These are phyloP conservation scores for Thraustotheca clavata DNA, from an alignment of 352 stramenopile genomes.

Conservation along the genomic window DNA sequence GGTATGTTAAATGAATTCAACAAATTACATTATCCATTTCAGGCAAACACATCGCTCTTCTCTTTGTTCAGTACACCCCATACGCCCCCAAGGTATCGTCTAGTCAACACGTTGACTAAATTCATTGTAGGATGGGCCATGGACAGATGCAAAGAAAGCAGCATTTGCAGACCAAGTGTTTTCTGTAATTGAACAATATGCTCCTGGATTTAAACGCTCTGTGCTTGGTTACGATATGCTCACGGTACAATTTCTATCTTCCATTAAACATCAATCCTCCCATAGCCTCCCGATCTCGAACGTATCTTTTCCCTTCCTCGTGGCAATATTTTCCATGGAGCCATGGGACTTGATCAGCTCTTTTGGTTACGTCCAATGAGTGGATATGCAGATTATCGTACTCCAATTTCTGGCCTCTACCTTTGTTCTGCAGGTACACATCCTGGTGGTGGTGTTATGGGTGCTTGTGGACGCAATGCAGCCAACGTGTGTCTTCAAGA, in stretches of 20 bases:
- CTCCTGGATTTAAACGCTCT: constrained; percentile 74
- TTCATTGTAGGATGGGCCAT: constrained; percentile 50
- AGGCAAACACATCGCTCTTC: constrained; percentile 83
- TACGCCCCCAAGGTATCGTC: constrained; percentile 62
- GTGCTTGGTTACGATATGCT: constrained; percentile 83
- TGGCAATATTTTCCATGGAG: constrained; percentile 88
- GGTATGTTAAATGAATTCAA: constrained; percentile 25
- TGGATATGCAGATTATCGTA: constrained; percentile 77
- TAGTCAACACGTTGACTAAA: neutral
- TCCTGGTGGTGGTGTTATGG: constrained; percentile 87
- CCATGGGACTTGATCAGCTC: constrained; percentile 86
- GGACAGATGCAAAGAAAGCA: constrained; percentile 70
- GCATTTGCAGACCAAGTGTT: constrained; percentile 78
- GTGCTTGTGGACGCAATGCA: constrained; percentile 76
- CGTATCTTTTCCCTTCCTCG: constrained; percentile 75
- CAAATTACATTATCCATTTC: neutral
- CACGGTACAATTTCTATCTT: constrained; percentile 42
- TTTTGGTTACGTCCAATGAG: constrained; percentile 82
- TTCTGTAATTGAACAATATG: constrained; percentile 79
- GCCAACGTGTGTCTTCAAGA: constrained; percentile 66
- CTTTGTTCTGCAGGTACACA: constrained; percentile 80
- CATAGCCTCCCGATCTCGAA: constrained; percentile 77
- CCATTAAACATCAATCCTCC: neutral
- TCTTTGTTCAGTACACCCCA: constrained; percentile 89
- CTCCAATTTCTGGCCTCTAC: constrained; percentile 74